These are phyloP conservation scores for Lactarius sanguifluus DNA, from an alignment of 768 basidiomycete genomes.

Conservation along the genomic window DNA sequence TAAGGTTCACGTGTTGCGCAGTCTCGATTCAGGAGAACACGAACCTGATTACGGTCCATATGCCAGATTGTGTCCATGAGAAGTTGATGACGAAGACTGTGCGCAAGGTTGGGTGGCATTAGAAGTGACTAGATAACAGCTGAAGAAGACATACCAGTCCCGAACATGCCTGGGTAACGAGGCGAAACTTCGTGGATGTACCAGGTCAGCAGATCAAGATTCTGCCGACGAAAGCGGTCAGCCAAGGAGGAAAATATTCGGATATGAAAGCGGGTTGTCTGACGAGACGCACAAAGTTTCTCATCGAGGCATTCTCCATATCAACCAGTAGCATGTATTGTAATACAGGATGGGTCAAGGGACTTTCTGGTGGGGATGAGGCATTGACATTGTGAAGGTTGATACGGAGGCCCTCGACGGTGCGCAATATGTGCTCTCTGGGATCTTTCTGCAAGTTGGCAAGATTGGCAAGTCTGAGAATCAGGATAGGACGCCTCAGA, in stretches of 20 bases:
- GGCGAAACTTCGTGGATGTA: constrained; percentile 64
- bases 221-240: constrained; percentile 39
- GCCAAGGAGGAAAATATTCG: constrained; percentile 26
- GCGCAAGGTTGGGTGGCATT: constrained; percentile 16
- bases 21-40: constrained; percentile 6
- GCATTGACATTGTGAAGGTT: constrained; percentile 54
- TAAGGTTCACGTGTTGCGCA: not conserved
- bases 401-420: constrained; percentile 54
- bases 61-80: constrained; percentile 67
- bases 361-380: constrained; percentile 31
- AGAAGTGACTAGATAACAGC: constrained; percentile 24
- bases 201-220: constrained; percentile 63
- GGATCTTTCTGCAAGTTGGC: constrained; percentile 42
- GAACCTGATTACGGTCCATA: constrained; percentile 67
- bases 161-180: constrained; percentile 73
- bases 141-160: constrained; percentile 51
- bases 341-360: constrained; percentile 42
- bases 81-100: constrained; percentile 72
- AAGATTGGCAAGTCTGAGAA: constrained; percentile 50
- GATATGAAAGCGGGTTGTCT: constrained; percentile 16
- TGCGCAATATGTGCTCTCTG: constrained; percentile 43
- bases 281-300: constrained; percentile 50
- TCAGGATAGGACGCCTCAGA: constrained; percentile 62
- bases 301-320: constrained; percentile 54
- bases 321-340: constrained; percentile 73